A percentile compares a stretch with the other conserved stretches of the same genome.
Conservation (phyloP, 257 asterid species). For the Gentiana dahurica region DNA sequence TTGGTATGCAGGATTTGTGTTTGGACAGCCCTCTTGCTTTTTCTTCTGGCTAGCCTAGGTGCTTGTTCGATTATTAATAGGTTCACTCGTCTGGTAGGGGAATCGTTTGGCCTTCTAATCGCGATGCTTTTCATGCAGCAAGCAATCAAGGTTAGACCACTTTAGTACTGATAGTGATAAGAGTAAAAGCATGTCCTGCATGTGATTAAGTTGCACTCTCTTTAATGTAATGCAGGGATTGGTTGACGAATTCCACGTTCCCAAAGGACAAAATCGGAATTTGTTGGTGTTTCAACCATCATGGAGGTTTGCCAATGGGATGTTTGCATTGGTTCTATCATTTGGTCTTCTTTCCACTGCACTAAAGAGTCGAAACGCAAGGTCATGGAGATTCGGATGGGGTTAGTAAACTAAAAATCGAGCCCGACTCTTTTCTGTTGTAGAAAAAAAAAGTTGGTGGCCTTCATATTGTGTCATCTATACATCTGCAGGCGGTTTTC, state of each 20-base stretch:
- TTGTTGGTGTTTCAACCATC: slow-evolving; percentile 45
- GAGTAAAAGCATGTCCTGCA: no score
- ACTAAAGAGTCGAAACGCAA: slow-evolving; percentile 71
- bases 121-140: slow-evolving; percentile 99
- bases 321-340: slow-evolving; percentile 76
- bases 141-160: slow-evolving; percentile 51
- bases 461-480: background rate
- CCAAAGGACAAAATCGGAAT: slow-evolving; percentile 43
- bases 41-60: slow-evolving; percentile 68
- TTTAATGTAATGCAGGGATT: slow-evolving; percentile 39
- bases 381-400: slow-evolving; percentile 84
- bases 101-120: slow-evolving; percentile 84
- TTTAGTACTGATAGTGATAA: background rate
- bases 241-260: slow-evolving; percentile 80
- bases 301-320: slow-evolving; percentile 87
- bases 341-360: slow-evolving; percentile 72
- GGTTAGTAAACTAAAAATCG: slow-evolving; percentile 28
- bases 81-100: slow-evolving; percentile 94
- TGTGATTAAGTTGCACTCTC: background rate
- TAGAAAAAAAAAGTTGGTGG: no score
- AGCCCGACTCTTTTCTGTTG: background rate
- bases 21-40: slow-evolving; percentile 81
- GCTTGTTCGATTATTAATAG: slow-evolving; percentile 94
- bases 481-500: slow-evolving; percentile 46
- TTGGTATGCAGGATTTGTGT: slow-evolving; percentile 68